Percentiles rank a stretch among this genome's conserved stretches.
phyloP scores from a whole-genome alignment of 495 filamentous ascomycete genomes.

The Penicillium malachiteum region DNA sequence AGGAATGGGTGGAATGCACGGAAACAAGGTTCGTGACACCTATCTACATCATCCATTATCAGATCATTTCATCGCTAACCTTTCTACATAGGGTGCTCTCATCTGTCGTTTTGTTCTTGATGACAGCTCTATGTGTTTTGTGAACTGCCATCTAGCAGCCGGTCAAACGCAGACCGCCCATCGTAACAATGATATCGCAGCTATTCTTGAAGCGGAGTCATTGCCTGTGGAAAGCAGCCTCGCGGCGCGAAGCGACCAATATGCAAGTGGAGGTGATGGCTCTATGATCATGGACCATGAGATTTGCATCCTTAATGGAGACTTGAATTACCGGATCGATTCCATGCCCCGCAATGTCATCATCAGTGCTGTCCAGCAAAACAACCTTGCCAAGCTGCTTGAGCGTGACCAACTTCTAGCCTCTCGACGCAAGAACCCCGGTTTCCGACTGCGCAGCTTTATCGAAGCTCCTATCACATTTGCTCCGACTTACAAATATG shows the following conservation, averaged over 20 bases:
- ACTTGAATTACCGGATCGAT: conserved; percentile 98
- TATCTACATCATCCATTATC: too few species aligned
- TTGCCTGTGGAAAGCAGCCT: conserved; percentile 67
- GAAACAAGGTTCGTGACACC: conserved; percentile 71
- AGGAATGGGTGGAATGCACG: conserved; percentile 88
- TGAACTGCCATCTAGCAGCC: conserved; percentile 96
- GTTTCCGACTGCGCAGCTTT: conserved; percentile 83
- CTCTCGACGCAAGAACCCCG: conserved; percentile 80
- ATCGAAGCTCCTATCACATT: conserved; percentile 85
- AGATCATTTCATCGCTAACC: too few species aligned
- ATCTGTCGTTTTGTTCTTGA: conserved; percentile 87
- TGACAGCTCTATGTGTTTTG: conserved; percentile 89
- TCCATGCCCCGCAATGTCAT: conserved; percentile 92
- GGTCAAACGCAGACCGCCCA: conserved; percentile 86
- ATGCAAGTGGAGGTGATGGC: conserved; percentile 86
- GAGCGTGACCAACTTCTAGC: conserved; percentile 93
- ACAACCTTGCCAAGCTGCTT: conserved; percentile 84
- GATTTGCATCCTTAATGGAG: conserved; percentile 91
- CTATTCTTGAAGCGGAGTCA: conserved; percentile 76
- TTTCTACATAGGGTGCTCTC: conserved; percentile 65
- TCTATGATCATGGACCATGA: conserved; percentile 97
- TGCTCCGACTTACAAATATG: conserved; percentile 96
- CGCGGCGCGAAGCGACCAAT: conserved; percentile 66
- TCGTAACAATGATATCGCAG: conserved; percentile 89
- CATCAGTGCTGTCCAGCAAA: conserved; percentile 72